Conservation (phyloP, 176 grass and related monocot species). For the Avena atlantica region DNA sequence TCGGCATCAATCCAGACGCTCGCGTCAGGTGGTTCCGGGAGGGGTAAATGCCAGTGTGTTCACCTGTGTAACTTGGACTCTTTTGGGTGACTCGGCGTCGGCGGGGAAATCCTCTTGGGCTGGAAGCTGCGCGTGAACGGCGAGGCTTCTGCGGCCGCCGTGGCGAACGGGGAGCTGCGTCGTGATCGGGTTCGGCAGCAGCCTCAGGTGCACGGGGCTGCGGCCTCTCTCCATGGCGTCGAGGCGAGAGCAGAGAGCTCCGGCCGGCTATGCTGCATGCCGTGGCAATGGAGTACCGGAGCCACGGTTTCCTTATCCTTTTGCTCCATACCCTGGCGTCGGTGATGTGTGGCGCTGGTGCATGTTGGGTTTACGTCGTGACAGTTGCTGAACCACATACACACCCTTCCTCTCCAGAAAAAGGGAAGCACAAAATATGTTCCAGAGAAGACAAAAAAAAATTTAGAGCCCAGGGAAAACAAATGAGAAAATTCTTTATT, state of each 20-base stretch:
- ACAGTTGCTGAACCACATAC: not conserved
- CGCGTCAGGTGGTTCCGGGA: not conserved
- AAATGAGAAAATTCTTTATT: too few species aligned
- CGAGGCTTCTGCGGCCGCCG: not conserved
- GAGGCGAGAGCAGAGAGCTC: not conserved
- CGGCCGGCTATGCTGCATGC: not conserved
- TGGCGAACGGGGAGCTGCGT: not conserved
- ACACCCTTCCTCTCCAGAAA: not conserved
- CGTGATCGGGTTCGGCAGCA: slow-evolving; percentile 29
- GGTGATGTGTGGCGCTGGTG: slow-evolving; percentile 19
- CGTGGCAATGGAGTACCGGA: not conserved
- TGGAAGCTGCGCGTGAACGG: slow-evolving; percentile 35
- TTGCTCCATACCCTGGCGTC: slow-evolving; percentile 33
- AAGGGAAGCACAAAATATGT: too few species aligned
- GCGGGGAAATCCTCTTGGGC: not conserved
- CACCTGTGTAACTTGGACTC: slow-evolving; percentile 28
- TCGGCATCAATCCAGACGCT: not conserved
- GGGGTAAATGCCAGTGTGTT: not conserved
- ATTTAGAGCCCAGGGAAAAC: too few species aligned
- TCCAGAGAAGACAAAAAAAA: too few species aligned
- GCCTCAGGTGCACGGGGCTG: slow-evolving; percentile 30
- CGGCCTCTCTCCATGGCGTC: slow-evolving; percentile 44
- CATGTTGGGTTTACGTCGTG: not conserved
- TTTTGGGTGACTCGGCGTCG: slow-evolving; percentile 4
- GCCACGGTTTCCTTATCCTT: slow-evolving; percentile 36